Base-by-base conservation (phyloP, 2,329 filamentous ascomycete species). In the Tolypocladium sp. region DNA sequence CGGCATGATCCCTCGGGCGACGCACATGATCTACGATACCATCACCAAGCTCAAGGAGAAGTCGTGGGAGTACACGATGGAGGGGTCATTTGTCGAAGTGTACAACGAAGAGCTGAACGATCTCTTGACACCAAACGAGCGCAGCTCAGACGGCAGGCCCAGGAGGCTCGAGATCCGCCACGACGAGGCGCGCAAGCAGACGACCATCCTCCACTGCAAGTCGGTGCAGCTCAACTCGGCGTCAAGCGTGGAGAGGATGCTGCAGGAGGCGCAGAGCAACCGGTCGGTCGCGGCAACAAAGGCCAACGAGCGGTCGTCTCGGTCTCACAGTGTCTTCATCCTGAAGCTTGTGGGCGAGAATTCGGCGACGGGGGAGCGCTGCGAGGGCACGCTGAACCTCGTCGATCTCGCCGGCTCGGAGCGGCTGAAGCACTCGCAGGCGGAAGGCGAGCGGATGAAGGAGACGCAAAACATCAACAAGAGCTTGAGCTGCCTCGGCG, bases 381-480 rank as follows among this genome's bases (percentile, higher is more conserved):
- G 90, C 67, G 92, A 97, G 73, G 93, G 94, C 44, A 96, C 92
- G 0, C 83, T 99, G 60, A 99, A 99, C 74, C 82, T 99, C 3
- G 94, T 99, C 44, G 94, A 99, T 74, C 80, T 99, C 64, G 95
- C 94, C 10, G 94, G 94, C 35, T 96, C 91, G 12, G 94, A 99
- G 74, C 83, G 93, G 54, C 79, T 97, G 44, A 92, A 93, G 74
- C 88, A 95, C 71, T 93, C 90, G 55, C 87, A 90, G 62, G 91
- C 88, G 3, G 90, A 92, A 60, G 93, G 93, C 2, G 91, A 93
- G 54, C 83, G 92, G 54, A 85, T 95, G 77, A 91, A 89, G 74
- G 94, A 99, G 76, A 97, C 94, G 1, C 92, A 97, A 68, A 96
- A 90, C 71, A 99, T 99, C 82, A 99, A 99, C 79, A 93, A 91